Percentiles rank a stretch among this genome's conserved stretches.
phyloP scores from a whole-genome alignment of 306 rosid species.

The Acmispon strigosus region DNA sequence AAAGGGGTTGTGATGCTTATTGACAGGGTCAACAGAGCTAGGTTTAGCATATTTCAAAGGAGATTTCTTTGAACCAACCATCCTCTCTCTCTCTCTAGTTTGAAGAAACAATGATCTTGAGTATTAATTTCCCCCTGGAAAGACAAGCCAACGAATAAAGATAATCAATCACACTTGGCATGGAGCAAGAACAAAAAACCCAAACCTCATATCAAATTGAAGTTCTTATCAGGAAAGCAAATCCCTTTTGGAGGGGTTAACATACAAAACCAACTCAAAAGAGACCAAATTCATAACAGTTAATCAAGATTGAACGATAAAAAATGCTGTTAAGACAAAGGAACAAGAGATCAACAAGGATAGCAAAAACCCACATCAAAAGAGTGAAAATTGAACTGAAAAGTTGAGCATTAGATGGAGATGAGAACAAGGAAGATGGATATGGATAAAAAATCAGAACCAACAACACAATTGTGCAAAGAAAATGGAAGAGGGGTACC shows the following conservation, averaged over 20 bases:
- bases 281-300: background rate
- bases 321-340: background rate
- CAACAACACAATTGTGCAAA: background rate
- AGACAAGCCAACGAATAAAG: conserved; percentile 9
- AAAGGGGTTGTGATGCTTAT: conserved; percentile 46
- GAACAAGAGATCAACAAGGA: background rate
- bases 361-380: conserved; percentile 8
- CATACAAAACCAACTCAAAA: background rate
- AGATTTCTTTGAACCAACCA: conserved; percentile 72
- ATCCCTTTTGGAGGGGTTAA: background rate
- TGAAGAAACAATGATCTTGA: conserved; percentile 16
- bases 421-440: background rate
- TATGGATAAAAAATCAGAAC: too few species aligned
- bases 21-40: conserved; percentile 31
- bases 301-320: background rate
- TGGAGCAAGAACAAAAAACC: background rate
- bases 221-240: background rate
- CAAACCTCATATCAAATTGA: background rate
- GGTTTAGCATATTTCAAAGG: conserved; percentile 48
- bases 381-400: conserved; percentile 3
- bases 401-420: conserved; percentile 11
- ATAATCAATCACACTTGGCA: background rate
- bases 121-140: conserved; percentile 19
- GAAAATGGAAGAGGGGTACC: background rate
- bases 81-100: conserved; percentile 13